These are phyloP conservation scores for Trypanosoma boissoni DNA, from an alignment of 208 protist genomes.

Conservation along the genomic window DNA sequence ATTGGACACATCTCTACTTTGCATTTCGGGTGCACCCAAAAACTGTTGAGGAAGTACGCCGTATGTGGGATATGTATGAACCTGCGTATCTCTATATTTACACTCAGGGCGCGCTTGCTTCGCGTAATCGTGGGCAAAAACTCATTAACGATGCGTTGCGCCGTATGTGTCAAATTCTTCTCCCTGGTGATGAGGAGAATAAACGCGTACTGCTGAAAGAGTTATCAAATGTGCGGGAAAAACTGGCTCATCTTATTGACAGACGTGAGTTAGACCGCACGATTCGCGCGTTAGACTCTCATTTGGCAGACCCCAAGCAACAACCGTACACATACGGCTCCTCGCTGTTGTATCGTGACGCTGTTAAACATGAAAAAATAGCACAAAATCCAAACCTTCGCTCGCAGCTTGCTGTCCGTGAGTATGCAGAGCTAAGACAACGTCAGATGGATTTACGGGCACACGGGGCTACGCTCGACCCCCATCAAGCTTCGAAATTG, in stretches of 20 bases:
- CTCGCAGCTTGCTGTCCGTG: conserved; percentile 49
- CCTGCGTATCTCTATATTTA: conserved; percentile 82
- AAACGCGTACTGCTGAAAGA: conserved; percentile 59
- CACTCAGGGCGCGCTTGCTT: conserved; percentile 75
- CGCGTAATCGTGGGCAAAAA: conserved; percentile 57
- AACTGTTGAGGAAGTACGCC: conserved; percentile 58
- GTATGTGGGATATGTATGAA: conserved; percentile 85
- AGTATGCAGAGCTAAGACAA: conserved; percentile 67
- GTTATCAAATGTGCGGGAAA: conserved; percentile 77
- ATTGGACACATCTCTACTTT: conserved; percentile 89
- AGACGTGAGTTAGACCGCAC: conserved; percentile 73
- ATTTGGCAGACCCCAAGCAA: conserved; percentile 49
- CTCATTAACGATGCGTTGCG: conserved; percentile 82
- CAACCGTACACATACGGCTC: conserved; percentile 78
- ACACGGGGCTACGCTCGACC: conserved; percentile 41
- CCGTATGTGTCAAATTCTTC: conserved; percentile 81
- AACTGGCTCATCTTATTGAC: conserved; percentile 78
- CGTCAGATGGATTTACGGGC: conserved; percentile 47
- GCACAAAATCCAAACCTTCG: conserved; percentile 70
- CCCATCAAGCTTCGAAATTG: conserved; percentile 51
- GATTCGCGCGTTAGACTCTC: conserved; percentile 64
- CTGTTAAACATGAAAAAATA: conserved; percentile 45
- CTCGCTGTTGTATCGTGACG: conserved; percentile 66
- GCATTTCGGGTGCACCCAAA: conserved; percentile 77
- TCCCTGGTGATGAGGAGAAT: conserved; percentile 53